These are phyloP conservation scores for Fraxinus pennsylvanica DNA, from an alignment of 257 asterid species.

Conservation along the genomic window DNA sequence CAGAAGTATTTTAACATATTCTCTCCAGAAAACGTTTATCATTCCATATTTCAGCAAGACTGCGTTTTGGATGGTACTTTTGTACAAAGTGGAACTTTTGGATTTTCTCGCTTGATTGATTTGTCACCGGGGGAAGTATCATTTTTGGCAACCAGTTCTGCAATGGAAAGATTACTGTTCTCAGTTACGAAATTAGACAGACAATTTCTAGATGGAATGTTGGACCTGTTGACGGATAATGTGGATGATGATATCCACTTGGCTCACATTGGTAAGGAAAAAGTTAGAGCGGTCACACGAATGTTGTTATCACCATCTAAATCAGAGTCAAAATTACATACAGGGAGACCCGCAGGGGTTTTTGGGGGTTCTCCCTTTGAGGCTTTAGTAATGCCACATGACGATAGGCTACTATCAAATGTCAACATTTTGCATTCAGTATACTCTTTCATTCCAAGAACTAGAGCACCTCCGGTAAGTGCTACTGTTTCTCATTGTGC, in stretches of 20 bases:
- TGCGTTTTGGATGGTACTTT: constrained; percentile 31
- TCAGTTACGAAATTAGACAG: constrained; percentile 55
- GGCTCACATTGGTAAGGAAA: constrained; percentile 64
- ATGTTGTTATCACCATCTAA: constrained; percentile 76
- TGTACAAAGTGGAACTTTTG: constrained; percentile 65
- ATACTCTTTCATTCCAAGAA: constrained; percentile 83
- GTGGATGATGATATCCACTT: constrained; percentile 45
- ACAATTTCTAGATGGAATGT: constrained; percentile 54
- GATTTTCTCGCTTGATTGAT: constrained; percentile 78
- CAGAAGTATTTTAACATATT: constrained; percentile 72
- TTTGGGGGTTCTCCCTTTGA: constrained; percentile 77
- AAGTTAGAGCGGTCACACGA: constrained; percentile 79
- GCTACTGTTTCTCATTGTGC: constrained; percentile 10
- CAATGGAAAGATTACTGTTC: constrained; percentile 78
- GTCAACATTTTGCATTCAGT: constrained; percentile 78
- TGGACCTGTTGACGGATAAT: constrained; percentile 60
- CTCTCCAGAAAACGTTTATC: constrained; percentile 69
- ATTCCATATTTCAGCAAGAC: constrained; percentile 48
- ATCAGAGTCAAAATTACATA: constrained; percentile 48
- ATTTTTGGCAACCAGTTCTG: constrained; percentile 67
- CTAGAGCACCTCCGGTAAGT: constrained; percentile 98
- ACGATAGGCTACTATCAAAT: constrained; percentile 74
- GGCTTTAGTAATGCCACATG: constrained; percentile 66
- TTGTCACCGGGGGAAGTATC: constrained; percentile 79
- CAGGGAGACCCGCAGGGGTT: constrained; percentile 65